These are phyloP conservation scores for Ustilago hordei DNA, from an alignment of 1,284 basidiomycete species.

Conservation along the genomic window DNA sequence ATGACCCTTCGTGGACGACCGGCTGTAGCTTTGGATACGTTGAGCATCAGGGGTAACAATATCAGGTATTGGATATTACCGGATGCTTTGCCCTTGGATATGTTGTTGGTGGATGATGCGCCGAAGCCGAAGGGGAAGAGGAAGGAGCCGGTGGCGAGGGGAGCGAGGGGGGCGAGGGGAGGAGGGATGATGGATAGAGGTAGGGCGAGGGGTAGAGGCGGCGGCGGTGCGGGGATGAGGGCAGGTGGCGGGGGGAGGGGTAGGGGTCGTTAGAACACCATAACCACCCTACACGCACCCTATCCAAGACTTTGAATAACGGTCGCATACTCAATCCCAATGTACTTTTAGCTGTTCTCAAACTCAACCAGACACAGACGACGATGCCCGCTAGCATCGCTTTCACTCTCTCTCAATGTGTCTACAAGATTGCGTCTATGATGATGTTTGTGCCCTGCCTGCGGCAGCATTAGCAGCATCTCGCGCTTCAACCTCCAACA, in stretches of 20 bases:
- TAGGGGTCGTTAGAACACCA: not conserved
- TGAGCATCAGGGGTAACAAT: slow-evolving; percentile 71
- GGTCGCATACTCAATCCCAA: not conserved
- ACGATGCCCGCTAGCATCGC: too few species aligned
- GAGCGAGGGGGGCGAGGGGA: slow-evolving; percentile 33
- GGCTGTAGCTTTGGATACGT: slow-evolving; percentile 74
- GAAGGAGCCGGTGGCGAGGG: slow-evolving; percentile 47
- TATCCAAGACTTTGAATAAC: not conserved
- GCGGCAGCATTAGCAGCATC: slow-evolving; percentile 39
- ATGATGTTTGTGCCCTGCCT: slow-evolving; percentile 4
- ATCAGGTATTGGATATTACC: slow-evolving; percentile 90
- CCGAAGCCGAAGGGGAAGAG: slow-evolving; percentile 84
- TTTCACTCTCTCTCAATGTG: too few species aligned
- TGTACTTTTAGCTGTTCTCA: slow-evolving; percentile 13
- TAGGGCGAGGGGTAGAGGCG: slow-evolving; percentile 57
- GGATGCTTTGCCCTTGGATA: slow-evolving; percentile 94
- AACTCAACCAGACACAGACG: not conserved
- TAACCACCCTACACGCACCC: slow-evolving; percentile 3
- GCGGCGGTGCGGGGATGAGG: slow-evolving; percentile 22
- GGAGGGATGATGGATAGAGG: slow-evolving; percentile 53
- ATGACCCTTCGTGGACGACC: slow-evolving; percentile 91
- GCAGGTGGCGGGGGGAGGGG: slow-evolving; percentile 31
- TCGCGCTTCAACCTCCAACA: slow-evolving; percentile 43
- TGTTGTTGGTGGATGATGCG: slow-evolving; percentile 94
- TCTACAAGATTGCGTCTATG: not conserved